Percentiles rank a stretch among this genome's conserved stretches.
phyloP scores from a whole-genome alignment of 2,329 filamentous ascomycete genomes.

The Nothomitra cinnamomea region DNA sequence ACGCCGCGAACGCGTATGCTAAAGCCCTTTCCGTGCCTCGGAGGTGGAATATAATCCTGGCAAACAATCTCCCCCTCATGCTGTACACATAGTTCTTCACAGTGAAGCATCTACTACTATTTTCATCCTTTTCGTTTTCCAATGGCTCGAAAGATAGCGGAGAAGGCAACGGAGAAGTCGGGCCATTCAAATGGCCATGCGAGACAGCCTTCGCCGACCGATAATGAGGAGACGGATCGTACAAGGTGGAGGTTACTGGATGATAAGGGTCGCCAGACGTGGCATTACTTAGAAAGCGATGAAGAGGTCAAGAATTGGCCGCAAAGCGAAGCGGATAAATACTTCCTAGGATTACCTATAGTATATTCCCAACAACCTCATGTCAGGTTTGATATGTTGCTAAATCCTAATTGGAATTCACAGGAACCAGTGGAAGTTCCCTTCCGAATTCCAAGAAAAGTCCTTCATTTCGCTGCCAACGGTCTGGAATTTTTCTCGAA shows the following conservation, averaged over 20 bases:
- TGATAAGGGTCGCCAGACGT: constrained; percentile 73
- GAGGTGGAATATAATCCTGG: too few relatives aligned
- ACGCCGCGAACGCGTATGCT: too few relatives aligned
- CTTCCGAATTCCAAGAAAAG: constrained; percentile 44
- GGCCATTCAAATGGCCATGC: neutral
- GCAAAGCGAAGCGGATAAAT: constrained; percentile 78
- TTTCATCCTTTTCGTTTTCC: neutral
- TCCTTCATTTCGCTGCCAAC: constrained; percentile 65
- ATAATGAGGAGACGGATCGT: constrained; percentile 48
- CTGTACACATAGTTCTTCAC: too few relatives aligned
- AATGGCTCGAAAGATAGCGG: neutral
- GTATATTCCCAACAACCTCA: constrained; percentile 30
- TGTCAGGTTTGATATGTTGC: neutral
- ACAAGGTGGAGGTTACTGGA: constrained; percentile 71
- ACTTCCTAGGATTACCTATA: constrained; percentile 61
- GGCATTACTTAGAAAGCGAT: constrained; percentile 72
- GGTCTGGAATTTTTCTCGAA: constrained; percentile 77
- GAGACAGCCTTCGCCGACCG: neutral
- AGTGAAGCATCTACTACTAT: too few relatives aligned
- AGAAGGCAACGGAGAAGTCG: neutral
- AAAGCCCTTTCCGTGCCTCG: too few relatives aligned
- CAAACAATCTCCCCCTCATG: too few relatives aligned
- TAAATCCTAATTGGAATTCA: neutral
- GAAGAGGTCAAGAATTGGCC: constrained; percentile 62
- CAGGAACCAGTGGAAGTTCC: constrained; percentile 56